These are phyloP conservation scores for Apiotrichum siamense DNA, from an alignment of 1,284 basidiomycete genomes.

Conservation along the genomic window DNA sequence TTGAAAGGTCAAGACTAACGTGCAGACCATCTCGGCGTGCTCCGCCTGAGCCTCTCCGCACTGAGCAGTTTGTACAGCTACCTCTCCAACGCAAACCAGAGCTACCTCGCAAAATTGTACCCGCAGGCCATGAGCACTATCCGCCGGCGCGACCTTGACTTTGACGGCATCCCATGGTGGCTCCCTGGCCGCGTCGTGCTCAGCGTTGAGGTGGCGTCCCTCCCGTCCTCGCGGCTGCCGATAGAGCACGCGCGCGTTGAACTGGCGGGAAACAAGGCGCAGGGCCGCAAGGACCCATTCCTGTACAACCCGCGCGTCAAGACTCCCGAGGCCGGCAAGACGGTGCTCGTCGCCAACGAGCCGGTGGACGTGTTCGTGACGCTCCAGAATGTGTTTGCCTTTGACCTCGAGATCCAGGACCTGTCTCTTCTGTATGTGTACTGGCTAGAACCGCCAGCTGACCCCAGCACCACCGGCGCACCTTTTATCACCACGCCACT, in stretches of 20 bases:
- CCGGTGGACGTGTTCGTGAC: slow-evolving; percentile 71
- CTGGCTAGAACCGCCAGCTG: not conserved
- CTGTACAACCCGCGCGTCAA: slow-evolving; percentile 74
- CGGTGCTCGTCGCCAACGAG: slow-evolving; percentile 75
- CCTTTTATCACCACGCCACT: slow-evolving; percentile 61
- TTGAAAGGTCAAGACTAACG: not conserved
- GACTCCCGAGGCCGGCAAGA: slow-evolving; percentile 54
- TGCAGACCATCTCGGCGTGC: slow-evolving; percentile 25
- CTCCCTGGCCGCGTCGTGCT: slow-evolving; percentile 64
- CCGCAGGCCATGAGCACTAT: slow-evolving; percentile 62
- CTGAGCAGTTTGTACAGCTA: slow-evolving; percentile 63
- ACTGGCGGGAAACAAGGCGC: slow-evolving; percentile 9
- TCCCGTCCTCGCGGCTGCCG: slow-evolving; percentile 65
- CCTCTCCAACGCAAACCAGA: slow-evolving; percentile 66
- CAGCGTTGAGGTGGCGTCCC: slow-evolving; percentile 67
- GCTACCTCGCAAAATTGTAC: slow-evolving; percentile 66
- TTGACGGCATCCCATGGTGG: slow-evolving; percentile 71
- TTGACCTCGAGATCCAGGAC: slow-evolving; percentile 78
- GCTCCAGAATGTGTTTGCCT: slow-evolving; percentile 83
- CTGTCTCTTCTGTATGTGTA: slow-evolving; percentile 66
- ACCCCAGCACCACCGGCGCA: slow-evolving; percentile 68
- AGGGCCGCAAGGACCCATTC: slow-evolving; percentile 62
- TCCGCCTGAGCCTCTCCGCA: slow-evolving; percentile 55
- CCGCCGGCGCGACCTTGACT: slow-evolving; percentile 63
- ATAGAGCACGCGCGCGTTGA: slow-evolving; percentile 57